Base-by-base conservation (phyloP, 345 rosid genomes). In the Trapa bicornis region DNA sequence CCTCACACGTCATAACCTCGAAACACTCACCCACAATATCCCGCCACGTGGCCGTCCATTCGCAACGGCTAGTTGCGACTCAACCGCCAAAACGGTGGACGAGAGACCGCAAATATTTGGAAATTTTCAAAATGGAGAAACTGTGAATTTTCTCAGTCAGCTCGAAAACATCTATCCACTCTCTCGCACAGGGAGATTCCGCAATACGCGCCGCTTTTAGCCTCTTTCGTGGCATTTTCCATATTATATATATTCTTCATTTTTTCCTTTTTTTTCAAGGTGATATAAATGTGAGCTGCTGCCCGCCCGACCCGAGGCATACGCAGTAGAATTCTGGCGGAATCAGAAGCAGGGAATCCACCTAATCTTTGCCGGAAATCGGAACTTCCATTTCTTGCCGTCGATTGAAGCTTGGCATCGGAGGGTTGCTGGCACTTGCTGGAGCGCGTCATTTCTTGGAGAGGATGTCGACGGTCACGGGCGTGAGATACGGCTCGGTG, bases 401-500 rank as follows among this genome's bases (percentile, higher is more conserved):
- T 10, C 63, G 63, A 38, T 9, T 11, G 16, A 12, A 58, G 63
- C 16, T 58, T 35, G 56, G 56, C 15, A 15, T 50, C 56, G 56
- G 56, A 50, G 56, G 3, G 56, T 1, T 17, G 17, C 56, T 7
- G 56, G 14, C 11, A 33, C 39, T 16, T 63, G 38, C 13, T 43
- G 36, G 2, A 17, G 56, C 47, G 43, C 43, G 12, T 38, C 63
- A 17, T 50, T 6, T 65, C 14, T 36, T 3, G 41, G 37, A 16
- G 43, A 14, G 48, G n/a, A 66, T 66, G 37, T 56, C 65, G 22
- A 83, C 81, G 96, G 93, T 80, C 29, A 66, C 77, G 70, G 91
- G 82, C 14, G 82, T 70, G 71, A 69, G 72, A 47, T 70, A 75
- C 70, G 68, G 69, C 72, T 73, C 79, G 35, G 73, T 76, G 88